A percentile compares a stretch with the other conserved stretches of the same genome.
phyloP scores from a whole-genome alignment of 2,329 filamentous ascomycete species.

The Ophiobolus disseminans region DNA sequence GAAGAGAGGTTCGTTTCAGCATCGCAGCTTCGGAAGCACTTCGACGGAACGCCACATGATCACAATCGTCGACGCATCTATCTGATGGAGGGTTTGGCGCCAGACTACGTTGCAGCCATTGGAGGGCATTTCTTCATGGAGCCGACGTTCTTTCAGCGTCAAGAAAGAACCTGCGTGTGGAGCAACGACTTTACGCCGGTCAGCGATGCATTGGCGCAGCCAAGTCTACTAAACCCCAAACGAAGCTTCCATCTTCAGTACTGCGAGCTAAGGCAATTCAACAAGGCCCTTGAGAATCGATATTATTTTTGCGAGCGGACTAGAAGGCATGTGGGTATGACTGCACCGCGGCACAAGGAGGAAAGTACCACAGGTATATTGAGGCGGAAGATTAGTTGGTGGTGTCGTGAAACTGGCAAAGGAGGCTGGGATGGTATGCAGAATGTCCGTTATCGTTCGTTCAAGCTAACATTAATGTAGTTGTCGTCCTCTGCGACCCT shows the following conservation, averaged over 20 bases:
- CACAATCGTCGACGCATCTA: slow-evolving; percentile 35
- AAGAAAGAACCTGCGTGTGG: slow-evolving; percentile 46
- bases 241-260: slow-evolving; percentile 42
- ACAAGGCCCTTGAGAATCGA: slow-evolving; percentile 28
- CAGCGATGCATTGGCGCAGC: slow-evolving; percentile 42
- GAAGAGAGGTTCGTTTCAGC: slow-evolving; percentile 22
- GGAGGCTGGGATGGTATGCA: slow-evolving; percentile 44
- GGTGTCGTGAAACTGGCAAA: slow-evolving; percentile 25
- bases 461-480: slow-evolving; percentile 14
- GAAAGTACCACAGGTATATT: slow-evolving; percentile 39
- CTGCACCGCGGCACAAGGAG: slow-evolving; percentile 30
- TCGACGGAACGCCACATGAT: slow-evolving; percentile 10
- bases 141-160: slow-evolving; percentile 40
- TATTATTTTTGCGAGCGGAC: slow-evolving; percentile 40
- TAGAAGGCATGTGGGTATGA: slow-evolving; percentile 44
- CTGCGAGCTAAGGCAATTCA: slow-evolving; percentile 43
- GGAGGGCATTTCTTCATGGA: slow-evolving; percentile 46
- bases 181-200: slow-evolving; percentile 45
- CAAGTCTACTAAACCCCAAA: slow-evolving; percentile 34
- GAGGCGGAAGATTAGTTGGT: slow-evolving; percentile 41
- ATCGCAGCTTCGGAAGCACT: slow-evolving; percentile 25
- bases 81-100: slow-evolving; percentile 43
- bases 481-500: slow-evolving; percentile 44
- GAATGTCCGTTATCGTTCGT: background rate
- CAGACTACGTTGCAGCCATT: slow-evolving; percentile 36